Evolutionary conservation across 352 stramenopile species (phyloP).

Genomic region (Globisporangium nodosum): DNA sequence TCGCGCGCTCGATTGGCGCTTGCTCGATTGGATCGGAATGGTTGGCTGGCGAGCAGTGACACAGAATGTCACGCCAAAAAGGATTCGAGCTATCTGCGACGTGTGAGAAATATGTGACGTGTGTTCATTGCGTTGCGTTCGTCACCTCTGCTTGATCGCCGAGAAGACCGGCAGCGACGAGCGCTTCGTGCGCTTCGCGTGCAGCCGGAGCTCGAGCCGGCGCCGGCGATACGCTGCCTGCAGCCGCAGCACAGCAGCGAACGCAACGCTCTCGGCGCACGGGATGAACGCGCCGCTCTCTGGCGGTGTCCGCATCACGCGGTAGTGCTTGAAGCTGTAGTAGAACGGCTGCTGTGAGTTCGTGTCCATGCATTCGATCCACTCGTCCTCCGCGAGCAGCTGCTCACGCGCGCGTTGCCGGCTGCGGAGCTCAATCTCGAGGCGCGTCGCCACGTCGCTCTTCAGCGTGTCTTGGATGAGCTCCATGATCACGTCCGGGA

Average conservation of each 20-base stretch:
- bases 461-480: constrained; percentile 40
- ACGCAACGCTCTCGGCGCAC: constrained; percentile 45
- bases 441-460: constrained; percentile 28
- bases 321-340: constrained; percentile 59
- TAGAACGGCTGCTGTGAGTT: constrained; percentile 45
- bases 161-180: constrained; percentile 49
- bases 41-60: too few relatives aligned
- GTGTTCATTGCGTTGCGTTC: too few relatives aligned
- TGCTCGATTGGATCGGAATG: too few relatives aligned
- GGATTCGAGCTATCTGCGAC: too few relatives aligned
- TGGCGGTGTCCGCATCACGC: constrained; percentile 29
- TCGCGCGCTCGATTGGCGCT: too few relatives aligned
- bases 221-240: constrained; percentile 55
- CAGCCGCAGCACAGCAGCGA: constrained; percentile 42
- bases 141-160: constrained; percentile 7
- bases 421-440: constrained; percentile 49
- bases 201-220: constrained; percentile 35
- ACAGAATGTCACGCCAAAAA: too few relatives aligned
- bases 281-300: constrained; percentile 42
- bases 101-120: too few relatives aligned
- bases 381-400: constrained; percentile 57
- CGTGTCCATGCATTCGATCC: constrained; percentile 54
- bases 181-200: constrained; percentile 42
- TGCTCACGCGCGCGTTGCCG: constrained; percentile 31
- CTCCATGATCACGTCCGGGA: constrained; percentile 39